phyloP scores from a whole-genome alignment of 1,284 basidiomycete genomes.

The Microbotryomycetes sp. region DNA sequence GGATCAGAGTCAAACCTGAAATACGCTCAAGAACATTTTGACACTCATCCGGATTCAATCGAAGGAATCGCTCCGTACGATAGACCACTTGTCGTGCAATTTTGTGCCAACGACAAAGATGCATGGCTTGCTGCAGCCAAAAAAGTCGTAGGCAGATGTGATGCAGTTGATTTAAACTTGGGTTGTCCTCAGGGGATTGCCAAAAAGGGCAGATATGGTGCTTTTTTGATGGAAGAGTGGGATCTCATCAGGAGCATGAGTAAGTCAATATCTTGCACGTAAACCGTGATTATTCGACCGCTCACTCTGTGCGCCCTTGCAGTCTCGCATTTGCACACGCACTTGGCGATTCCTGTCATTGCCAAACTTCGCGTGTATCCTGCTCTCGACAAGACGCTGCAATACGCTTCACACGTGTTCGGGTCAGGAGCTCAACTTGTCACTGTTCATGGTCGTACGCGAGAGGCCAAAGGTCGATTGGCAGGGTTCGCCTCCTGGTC shows the following conservation, averaged over 20 bases:
- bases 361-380: slow-evolving; percentile 94
- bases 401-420: slow-evolving; percentile 92
- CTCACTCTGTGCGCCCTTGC: neutral
- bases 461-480: slow-evolving; percentile 81
- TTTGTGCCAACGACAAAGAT: slow-evolving; percentile 84
- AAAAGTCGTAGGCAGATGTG: slow-evolving; percentile 60
- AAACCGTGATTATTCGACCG: neutral
- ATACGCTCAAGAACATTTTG: slow-evolving; percentile 61
- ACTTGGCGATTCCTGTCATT: slow-evolving; percentile 82
- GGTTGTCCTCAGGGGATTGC: slow-evolving; percentile 97
- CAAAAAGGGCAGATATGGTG: slow-evolving; percentile 75
- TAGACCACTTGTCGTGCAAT: slow-evolving; percentile 83
- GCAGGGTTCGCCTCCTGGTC: slow-evolving; percentile 70
- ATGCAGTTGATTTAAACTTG: slow-evolving; percentile 91
- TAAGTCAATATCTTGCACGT: slow-evolving; percentile 45
- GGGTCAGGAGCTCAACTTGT: slow-evolving; percentile 90
- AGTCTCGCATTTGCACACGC: slow-evolving; percentile 78
- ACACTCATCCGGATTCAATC: slow-evolving; percentile 56
- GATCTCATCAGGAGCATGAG: slow-evolving; percentile 71
- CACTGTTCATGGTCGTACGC: slow-evolving; percentile 82
- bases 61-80: slow-evolving; percentile 58
- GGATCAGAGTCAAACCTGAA: slow-evolving; percentile 49
- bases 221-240: slow-evolving; percentile 93
- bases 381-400: slow-evolving; percentile 75
- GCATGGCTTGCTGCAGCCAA: slow-evolving; percentile 66